A percentile compares a stretch with the other conserved stretches of the same genome.
These are phyloP conservation scores for Pseudogymnoascus sp. DNA, from an alignment of 2,329 filamentous ascomycete genomes.

Conservation along the genomic window DNA sequence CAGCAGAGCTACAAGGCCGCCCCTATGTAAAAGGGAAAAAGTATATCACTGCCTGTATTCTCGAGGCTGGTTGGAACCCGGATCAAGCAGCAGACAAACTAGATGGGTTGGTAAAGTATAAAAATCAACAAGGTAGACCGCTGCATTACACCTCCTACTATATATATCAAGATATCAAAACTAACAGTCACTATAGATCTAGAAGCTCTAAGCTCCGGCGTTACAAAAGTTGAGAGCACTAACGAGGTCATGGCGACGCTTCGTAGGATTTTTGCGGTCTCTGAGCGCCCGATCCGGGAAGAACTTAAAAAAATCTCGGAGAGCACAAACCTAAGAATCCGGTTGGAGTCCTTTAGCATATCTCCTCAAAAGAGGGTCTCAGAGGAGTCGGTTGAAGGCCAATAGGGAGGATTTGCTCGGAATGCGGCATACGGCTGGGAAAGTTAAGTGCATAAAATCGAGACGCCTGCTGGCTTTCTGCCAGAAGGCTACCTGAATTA, in stretches of 20 bases:
- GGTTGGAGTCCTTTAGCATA: neutral
- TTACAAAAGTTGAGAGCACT: too few species aligned
- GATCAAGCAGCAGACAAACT: too few species aligned
- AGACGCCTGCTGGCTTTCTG: neutral
- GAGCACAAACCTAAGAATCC: neutral
- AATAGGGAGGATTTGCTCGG: neutral
- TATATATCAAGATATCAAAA: too few species aligned
- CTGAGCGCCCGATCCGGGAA: neutral
- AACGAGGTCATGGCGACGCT: neutral
- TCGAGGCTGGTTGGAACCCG: too few species aligned
- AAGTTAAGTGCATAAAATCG: neutral
- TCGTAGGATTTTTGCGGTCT: neutral
- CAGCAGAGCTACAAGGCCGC: too few species aligned
- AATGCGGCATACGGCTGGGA: neutral
- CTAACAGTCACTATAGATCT: too few species aligned
- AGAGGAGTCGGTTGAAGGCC: neutral
- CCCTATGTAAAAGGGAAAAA: too few species aligned
- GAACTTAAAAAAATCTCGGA: neutral
- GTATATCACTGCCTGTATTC: too few species aligned
- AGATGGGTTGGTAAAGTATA: too few species aligned
- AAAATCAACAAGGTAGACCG: too few species aligned
- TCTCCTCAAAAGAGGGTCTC: neutral
- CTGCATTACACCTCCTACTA: too few species aligned
- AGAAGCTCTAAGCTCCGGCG: too few species aligned
- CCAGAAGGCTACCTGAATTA: neutral